Conservation (phyloP, 192 early-diverging fungal genomes). For the Coemansia nantahalensis region DNA sequence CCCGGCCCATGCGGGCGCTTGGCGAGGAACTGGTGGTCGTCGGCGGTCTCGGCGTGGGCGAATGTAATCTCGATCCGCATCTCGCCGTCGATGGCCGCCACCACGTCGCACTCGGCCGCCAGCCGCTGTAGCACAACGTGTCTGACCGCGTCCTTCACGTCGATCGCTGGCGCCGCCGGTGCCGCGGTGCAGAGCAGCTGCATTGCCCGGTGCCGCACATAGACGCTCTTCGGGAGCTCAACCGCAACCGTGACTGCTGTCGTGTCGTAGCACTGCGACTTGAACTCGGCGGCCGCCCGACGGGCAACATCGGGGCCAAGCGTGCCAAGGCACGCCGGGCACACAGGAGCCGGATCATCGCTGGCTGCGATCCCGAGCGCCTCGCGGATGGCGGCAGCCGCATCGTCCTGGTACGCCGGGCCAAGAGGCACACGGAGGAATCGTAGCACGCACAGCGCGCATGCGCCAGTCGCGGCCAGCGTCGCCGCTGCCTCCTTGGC, state of each 20-base stretch:
- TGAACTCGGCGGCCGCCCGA: constrained; percentile 11
- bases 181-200: constrained; percentile 7
- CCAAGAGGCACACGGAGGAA: constrained; percentile 16
- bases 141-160: constrained; percentile 39
- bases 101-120: background rate
- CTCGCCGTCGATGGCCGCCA: constrained; percentile 11
- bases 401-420: constrained; percentile 8
- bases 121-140: constrained; percentile 19
- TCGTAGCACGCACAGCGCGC: constrained; percentile 27
- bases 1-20: constrained; percentile 10
- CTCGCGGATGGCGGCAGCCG: background rate
- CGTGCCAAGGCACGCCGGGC: constrained; percentile 28
- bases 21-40: constrained; percentile 31
- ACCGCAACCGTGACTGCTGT: constrained; percentile 12
- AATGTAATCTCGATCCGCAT: constrained; percentile 36
- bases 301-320: constrained; percentile 5
- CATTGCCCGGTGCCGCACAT: constrained; percentile 33
- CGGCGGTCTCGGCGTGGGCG: constrained; percentile 15
- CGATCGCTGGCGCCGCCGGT: background rate
- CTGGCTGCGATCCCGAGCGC: background rate
- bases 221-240: constrained; percentile 42
- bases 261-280: constrained; percentile 17
- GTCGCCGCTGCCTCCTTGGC: background rate
- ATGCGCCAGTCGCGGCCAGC: constrained; percentile 1
- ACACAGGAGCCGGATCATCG: background rate